Base-by-base conservation (phyloP, 805 yeast species). In the Pachysolen tannophilus region DNA sequence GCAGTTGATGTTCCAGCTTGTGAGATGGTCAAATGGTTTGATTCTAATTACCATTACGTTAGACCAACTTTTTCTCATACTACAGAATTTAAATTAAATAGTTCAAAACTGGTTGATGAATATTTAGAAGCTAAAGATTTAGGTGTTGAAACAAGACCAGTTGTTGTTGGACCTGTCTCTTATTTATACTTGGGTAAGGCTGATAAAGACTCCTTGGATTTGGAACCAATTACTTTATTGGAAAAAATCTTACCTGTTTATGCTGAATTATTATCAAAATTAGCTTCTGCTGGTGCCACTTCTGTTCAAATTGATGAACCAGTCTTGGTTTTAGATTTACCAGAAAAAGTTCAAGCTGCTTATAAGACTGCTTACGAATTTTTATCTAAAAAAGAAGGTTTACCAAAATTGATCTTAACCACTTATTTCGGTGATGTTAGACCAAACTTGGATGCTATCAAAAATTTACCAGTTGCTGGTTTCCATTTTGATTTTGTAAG, bases 21-120 rank as follows among this genome's bases (percentile, higher is more conserved):
- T 62, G 95, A 92, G 78, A 92, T 92, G 98, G 98, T 92, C 53
- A 92, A 92, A 76, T 92, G 98, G 98, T 92, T 92, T 55, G 98
- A 92, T 69, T 84, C 97, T 48, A 92, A 92, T 86, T 92, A 92
- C 85, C 98, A 92, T 70, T 92, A 92, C 66, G 97, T 92, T 58
- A 85, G 98, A 76, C 98, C 98, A 67, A 92, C 98, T 50, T 88
- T 92, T 75, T 83, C 95, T 39, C 79, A 87, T 75, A 75, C 86
- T 51, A 90, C 97, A 47, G 80, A 80, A 58, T 92, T 92, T 84
- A 88, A 92, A 75, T 82, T 92, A 65, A 86, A 82, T 67, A 94
- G 95, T 58, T 71, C 79, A 56, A 92, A 92, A 75, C 97, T 98
- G 57, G 92, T 92, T 54, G 95, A 81, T 57, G 97, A 92, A 76